Conservation (phyloP, 345 rosid genomes). For the Angophora floribunda region DNA sequence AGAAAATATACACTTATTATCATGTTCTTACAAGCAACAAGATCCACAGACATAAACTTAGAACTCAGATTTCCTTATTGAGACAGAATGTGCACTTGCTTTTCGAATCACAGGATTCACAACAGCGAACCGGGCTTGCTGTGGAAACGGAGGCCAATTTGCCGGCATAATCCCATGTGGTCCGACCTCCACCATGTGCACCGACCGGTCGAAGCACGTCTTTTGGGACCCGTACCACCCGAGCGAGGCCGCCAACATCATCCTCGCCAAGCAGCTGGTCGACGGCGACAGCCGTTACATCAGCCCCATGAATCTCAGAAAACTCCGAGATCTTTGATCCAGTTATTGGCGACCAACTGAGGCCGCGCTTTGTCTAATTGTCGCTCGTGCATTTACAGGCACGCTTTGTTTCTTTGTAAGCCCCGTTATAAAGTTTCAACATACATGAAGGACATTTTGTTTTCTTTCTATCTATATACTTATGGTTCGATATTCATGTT, state of each 20-base stretch:
- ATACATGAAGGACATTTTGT: neutral
- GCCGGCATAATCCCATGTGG: constrained; percentile 95
- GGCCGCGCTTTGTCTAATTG: neutral
- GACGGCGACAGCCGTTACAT: constrained; percentile 41
- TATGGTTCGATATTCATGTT: neutral
- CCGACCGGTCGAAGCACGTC: constrained; percentile 66
- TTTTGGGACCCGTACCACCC: constrained; percentile 97
- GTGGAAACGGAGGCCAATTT: constrained; percentile 85
- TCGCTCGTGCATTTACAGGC: neutral
- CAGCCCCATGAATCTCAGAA: constrained; percentile 62
- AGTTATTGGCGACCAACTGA: neutral
- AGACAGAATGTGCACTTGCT: neutral
- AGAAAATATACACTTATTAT: neutral
- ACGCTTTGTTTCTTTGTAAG: neutral
- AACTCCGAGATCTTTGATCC: constrained; percentile 46
- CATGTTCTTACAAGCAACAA: neutral
- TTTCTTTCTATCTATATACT: neutral
- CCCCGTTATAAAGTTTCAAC: neutral
- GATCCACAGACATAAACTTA: neutral
- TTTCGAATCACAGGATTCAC: constrained; percentile 37
- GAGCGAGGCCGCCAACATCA: constrained; percentile 70
- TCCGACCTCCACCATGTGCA: constrained; percentile 65
- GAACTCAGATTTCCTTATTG: neutral
- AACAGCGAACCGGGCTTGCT: constrained; percentile 74
- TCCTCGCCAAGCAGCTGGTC: constrained; percentile 58